Base-by-base conservation (phyloP, 2,329 filamentous ascomycete genomes). In the Camillea tinctor region DNA sequence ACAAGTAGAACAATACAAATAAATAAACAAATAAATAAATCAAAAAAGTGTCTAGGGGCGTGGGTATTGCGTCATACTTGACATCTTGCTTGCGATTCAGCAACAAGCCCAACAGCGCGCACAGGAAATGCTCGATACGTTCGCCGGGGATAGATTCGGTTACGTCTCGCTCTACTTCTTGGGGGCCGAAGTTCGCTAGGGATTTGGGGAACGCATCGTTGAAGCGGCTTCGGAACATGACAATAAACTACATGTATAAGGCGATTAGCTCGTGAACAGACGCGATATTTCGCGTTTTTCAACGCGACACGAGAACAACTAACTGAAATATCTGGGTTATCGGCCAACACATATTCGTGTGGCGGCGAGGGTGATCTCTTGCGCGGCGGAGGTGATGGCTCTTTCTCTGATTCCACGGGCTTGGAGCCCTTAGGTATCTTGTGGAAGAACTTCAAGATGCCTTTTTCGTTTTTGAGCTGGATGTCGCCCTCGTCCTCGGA, bases 71-170 rank as follows among this genome's bases (percentile, higher is more conserved):
- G 64, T 65, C 92, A 77, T 86, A 98, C 95, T 99, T 97, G 74
- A 98, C 91, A 78, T 97, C 93, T 75, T 99, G 97, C 82, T 99
- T 98, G 76, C 95, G 89, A 77, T 99, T 99, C 71, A 99, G 82
- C 58, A 97, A 86, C 69, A 99, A 81, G 30, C 91, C 89, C 51
- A 99, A 81, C 66, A 99, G 78, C 64, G 93, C 93, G 80, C 96
- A 99, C 23, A 99, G 82, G 60, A 99, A 87, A 68, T 88, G 85
- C 79, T 98, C 94, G 52, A 91, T 88, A 72, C 93, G 89, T 71
- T 96, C 89, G 69, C 93, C 92, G 2, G 94, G 93, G 21, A 88
- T 78, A 54, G 84, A 78, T 73, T 94, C 91, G 62, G 88, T 86
- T 55, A 97, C 85, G 55, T 95, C 95, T 74, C 85, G 84, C 77